Evolutionary conservation across 225 moss, liverwort and hornwort genomes (phyloP), one percentile per base, ranked within the genome.

Genomic region (Sphagnum contortum): DNA sequence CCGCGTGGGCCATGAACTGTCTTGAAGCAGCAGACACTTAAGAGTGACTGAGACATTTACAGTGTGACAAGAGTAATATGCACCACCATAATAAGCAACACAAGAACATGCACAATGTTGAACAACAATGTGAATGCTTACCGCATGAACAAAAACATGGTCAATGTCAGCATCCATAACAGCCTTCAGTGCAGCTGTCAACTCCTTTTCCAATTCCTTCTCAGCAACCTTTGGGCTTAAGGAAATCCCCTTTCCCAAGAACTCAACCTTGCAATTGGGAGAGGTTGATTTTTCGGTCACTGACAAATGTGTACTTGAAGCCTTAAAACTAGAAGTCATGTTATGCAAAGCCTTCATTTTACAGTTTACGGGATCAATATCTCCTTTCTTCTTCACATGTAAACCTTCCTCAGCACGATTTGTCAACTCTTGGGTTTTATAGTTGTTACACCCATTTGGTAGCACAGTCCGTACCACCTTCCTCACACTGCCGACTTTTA

Each of bases 161-260:
- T 84, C 70, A 49, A 74, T 76, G 73, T 95, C 95, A 69, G 91
- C 89, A 5, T 92, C 92, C 88, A 88, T 92, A 12, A 95, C 86
- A 59, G 74, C 68, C 79, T 78, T 84, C 44, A 95, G 68, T 48
- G 83, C 83, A 57, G 60, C 63, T 64, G 78, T 77, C 66, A 95
- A 72, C 55, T 79, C 76, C 74, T 91, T 94, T 59, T 94, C 94
- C 46, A 89, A 72, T 70, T 86, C 83, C 66, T 80, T 94, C 64
- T 89, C 91, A 50, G 72, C 74, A 71, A 80, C 78, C 67, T 82
- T 72, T 61, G 77, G 48, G 70, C 70, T 78, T 66, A 72, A 77
- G 45, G 65, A 9, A 9, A 70, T 65, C 67, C 80, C 77, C 77
- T 80, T 94, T 62, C 79, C 71, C 50, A 64, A 54, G 68, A 61